Conservation (phyloP, 805 yeast genomes). For the Lipomyces spencermartinsiae region DNA sequence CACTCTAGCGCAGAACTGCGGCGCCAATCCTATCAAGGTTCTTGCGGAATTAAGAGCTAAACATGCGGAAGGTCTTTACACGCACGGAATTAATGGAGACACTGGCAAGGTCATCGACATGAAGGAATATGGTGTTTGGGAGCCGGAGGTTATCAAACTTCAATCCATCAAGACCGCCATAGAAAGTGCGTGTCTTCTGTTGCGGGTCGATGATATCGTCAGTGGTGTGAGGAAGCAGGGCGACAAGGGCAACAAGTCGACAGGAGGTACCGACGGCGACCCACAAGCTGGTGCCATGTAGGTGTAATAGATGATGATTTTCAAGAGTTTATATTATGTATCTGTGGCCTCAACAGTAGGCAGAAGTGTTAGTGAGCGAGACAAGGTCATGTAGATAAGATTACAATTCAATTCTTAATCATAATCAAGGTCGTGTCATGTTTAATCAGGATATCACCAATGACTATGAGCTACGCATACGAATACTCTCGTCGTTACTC, state of each 20-base stretch:
- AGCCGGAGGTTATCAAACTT: constrained; percentile 96
- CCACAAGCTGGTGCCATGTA: neutral
- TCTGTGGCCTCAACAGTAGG: neutral
- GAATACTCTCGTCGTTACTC: no score
- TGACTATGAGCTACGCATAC: no score
- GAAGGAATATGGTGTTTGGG: constrained; percentile 98
- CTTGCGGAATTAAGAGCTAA: constrained; percentile 92
- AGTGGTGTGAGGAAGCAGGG: constrained; percentile 79
- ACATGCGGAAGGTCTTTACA: constrained; percentile 83
- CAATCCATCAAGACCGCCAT: constrained; percentile 98
- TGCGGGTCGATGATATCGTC: constrained; percentile 97
- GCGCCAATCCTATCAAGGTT: constrained; percentile 92
- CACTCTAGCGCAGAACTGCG: constrained; percentile 95
- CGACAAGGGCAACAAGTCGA: constrained; percentile 27
- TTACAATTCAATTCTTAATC: neutral
- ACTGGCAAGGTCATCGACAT: constrained; percentile 92
- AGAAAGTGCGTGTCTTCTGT: constrained; percentile 91
- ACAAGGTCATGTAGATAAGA: neutral
- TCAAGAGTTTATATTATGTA: neutral
- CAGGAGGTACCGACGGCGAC: constrained; percentile 2
- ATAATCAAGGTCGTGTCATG: neutral
- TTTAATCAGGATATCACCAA: no score
- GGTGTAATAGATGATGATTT: neutral
- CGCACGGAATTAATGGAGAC: constrained; percentile 95
- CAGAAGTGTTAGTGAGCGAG: neutral